Base-by-base conservation (phyloP, 306 rosid genomes). In the Astragalus glycyphyllos region DNA sequence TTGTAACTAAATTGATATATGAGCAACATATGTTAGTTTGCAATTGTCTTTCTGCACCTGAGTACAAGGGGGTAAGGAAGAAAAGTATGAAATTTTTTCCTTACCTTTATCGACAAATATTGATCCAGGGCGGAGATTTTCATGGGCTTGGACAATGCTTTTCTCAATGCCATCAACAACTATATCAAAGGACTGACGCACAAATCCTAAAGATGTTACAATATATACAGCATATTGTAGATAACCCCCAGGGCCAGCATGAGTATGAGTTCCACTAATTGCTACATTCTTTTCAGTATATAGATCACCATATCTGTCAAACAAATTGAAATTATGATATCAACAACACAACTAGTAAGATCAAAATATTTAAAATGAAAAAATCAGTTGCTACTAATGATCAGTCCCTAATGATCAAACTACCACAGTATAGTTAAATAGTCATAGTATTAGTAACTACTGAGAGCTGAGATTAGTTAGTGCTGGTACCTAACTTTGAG, bases 211-310 rank as follows among this genome's bases (percentile, higher is more conserved):
- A 49, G 98, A 93, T 9, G 98, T 93, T 58, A 93, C 80, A 74
- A 93, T 78, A 75, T 92, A 93, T 11, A 88, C 71, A 74, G 90
- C 75, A 76, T 93, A 88, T 81, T 93, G 98, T 16, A 93, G 97
- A 85, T 90, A 93, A 67, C 98, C 98, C 65, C 98, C 98, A n/a
- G 98, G 98, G 14, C 96, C 98, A 40, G 96, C 91, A 69, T 92
- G 98, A 14, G 97, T 92, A 79, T 92, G 98, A 80, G 86, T 90
- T 79, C 97, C 98, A 76, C 97, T 92, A 68, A 92, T 90, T 58
- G 91, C 98, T 38, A 92, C 97, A 80, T 92, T 92, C n/a, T 90
- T 78, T 70, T 86, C 97, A 8, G 91, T 90, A 64, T 92, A 92
- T 6, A 92, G 79, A 66, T 88, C 88, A 45, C 93, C 97, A 70